A percentile compares a stretch with the other conserved stretches of the same genome.
Evolutionary conservation across 1,139 yeast species (phyloP).

Genomic region (Suhomyces panamericanus): DNA sequence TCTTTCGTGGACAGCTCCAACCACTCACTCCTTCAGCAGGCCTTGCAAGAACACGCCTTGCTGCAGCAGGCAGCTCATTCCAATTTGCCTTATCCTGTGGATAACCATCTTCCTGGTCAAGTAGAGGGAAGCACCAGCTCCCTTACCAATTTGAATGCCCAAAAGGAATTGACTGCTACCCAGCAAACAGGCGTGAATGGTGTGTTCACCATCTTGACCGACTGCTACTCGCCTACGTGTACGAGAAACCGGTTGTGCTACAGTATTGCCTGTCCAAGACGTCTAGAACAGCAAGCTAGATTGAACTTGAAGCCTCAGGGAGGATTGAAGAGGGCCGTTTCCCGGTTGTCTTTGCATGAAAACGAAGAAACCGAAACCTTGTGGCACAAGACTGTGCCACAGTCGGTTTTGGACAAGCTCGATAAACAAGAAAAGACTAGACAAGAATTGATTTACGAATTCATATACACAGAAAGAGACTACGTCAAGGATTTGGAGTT

Average conservation of each 20-base stretch:
- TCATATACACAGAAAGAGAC: conserved; percentile 90
- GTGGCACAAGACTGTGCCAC: conserved; percentile 93
- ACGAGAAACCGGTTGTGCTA: conserved; percentile 85
- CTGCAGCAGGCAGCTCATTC: conserved; percentile 17
- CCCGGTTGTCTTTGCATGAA: conserved; percentile 72
- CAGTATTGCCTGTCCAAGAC: conserved; percentile 95
- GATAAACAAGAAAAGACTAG: conserved; percentile 87
- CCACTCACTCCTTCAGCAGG: conserved; percentile 11
- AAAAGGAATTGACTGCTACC: conserved; percentile 14
- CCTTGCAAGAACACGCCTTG: conserved; percentile 16
- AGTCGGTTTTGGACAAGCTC: conserved; percentile 71
- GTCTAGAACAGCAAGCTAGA: conserved; percentile 94
- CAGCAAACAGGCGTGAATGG: conserved; percentile 64
- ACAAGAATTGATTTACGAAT: conserved; percentile 93
- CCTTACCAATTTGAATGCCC: conserved; percentile 12
- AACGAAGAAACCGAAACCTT: conserved; percentile 83
- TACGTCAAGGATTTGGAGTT: conserved; percentile 94
- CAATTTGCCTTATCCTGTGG: conserved; percentile 9
- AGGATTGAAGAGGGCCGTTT: conserved; percentile 80
- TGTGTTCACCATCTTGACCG: conserved; percentile 87
- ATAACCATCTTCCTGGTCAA: conserved; percentile 1
- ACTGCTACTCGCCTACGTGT: conserved; percentile 96
- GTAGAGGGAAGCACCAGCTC: conserved; percentile 11
- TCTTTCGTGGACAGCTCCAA: conserved; percentile 26
- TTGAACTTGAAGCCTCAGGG: conserved; percentile 87